These are phyloP conservation scores for Panellus pusillus DNA, from an alignment of 768 basidiomycete genomes.

Conservation along the genomic window DNA sequence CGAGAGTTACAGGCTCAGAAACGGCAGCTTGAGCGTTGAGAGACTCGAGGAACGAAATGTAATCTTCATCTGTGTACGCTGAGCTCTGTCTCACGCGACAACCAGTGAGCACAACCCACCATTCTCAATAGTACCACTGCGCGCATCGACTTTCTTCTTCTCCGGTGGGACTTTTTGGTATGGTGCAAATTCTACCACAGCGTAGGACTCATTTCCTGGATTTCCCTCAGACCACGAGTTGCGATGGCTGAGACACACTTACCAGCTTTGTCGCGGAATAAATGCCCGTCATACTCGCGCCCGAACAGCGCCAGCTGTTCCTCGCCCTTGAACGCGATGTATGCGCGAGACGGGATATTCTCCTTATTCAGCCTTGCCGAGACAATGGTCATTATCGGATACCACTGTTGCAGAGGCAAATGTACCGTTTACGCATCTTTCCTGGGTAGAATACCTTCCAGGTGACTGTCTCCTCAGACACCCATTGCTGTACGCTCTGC, in stretches of 20 bases:
- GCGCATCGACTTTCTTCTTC: constrained; percentile 73
- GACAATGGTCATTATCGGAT: constrained; percentile 12
- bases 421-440: constrained; percentile 69
- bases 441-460: constrained; percentile 73
- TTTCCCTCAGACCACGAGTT: neutral
- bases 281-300: constrained; percentile 85
- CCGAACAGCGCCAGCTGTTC: constrained; percentile 75
- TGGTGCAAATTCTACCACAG: constrained; percentile 92
- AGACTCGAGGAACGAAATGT: constrained; percentile 75
- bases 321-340: constrained; percentile 83
- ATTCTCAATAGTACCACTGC: constrained; percentile 88
- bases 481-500: constrained; percentile 86
- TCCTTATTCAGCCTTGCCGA: constrained; percentile 73
- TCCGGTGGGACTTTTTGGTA: constrained; percentile 82
- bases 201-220: constrained; percentile 82
- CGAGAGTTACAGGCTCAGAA: constrained; percentile 61
- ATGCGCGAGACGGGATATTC: constrained; percentile 84
- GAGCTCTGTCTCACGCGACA: neutral
- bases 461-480: constrained; percentile 64
- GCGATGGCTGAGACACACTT: constrained; percentile 22
- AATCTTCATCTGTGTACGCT: constrained; percentile 67
- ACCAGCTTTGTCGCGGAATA: constrained; percentile 93
- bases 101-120: constrained; percentile 44
- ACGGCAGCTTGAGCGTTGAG: constrained; percentile 53
- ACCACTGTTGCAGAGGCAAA: constrained; percentile 3